Conservation (phyloP, 805 yeast genomes). For the Ogataea pignaliae region DNA sequence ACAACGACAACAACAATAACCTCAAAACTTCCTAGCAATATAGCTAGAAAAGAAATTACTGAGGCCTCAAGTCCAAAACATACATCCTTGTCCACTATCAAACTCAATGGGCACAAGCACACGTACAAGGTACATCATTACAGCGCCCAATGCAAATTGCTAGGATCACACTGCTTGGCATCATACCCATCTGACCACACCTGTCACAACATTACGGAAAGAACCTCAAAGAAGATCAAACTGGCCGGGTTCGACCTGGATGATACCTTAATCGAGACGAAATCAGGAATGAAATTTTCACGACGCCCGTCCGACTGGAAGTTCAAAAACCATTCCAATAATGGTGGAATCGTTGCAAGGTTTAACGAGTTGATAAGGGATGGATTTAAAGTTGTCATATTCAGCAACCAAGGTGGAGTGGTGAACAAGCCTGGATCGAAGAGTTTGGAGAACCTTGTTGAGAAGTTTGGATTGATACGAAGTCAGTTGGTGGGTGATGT, state of each 20-base stretch:
- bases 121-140: too few species aligned
- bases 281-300: slow-evolving; percentile 57
- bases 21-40: too few species aligned
- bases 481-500: slow-evolving; percentile 20
- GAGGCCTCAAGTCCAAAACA: too few species aligned
- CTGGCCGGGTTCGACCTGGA: slow-evolving; percentile 84
- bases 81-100: too few species aligned
- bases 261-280: slow-evolving; percentile 67
- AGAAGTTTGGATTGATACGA: slow-evolving; percentile 38
- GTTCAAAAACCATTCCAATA: slow-evolving; percentile 37
- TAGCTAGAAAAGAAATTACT: too few species aligned
- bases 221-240: slow-evolving; percentile 19
- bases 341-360: slow-evolving; percentile 6
- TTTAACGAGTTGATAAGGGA: slow-evolving; percentile 20
- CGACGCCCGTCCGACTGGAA: slow-evolving; percentile 69
- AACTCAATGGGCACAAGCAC: too few species aligned
- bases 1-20: too few species aligned
- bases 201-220: too few species aligned
- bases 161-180: slow-evolving; percentile 16
- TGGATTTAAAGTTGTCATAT: slow-evolving; percentile 48
- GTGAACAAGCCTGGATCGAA: slow-evolving; percentile 34
- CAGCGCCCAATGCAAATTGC: not conserved
- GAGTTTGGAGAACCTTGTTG: slow-evolving; percentile 35
- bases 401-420: slow-evolving; percentile 83
- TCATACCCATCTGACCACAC: not conserved